These are phyloP conservation scores for Phaeoacremonium minimum DNA, from an alignment of 2,329 filamentous ascomycete genomes.

Conservation along the genomic window DNA sequence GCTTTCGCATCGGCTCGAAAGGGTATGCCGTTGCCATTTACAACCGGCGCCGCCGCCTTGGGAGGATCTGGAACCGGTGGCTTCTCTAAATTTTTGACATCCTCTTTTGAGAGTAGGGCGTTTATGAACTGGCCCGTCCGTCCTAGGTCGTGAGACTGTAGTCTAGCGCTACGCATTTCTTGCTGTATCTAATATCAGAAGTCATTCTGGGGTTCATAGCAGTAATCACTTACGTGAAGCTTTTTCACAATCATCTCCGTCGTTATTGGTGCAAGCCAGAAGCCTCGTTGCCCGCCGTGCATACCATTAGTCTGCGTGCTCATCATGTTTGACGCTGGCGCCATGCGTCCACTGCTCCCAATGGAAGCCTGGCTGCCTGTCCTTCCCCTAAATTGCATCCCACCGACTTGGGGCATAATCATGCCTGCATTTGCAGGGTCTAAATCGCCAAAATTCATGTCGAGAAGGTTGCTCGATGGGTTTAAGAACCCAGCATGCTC, in stretches of 20 bases:
- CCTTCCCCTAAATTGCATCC: constrained; percentile 67
- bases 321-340: constrained; percentile 44
- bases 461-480: constrained; percentile 70
- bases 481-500: constrained; percentile 87
- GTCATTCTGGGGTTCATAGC: constrained; percentile 14
- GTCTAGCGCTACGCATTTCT: constrained; percentile 84
- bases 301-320: constrained; percentile 51
- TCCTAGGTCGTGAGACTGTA: constrained; percentile 81
- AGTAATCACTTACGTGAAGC: constrained; percentile 60
- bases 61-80: constrained; percentile 39
- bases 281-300: constrained; percentile 71
- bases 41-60: constrained; percentile 36
- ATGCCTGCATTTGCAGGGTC: constrained; percentile 74
- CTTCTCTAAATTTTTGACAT: constrained; percentile 53
- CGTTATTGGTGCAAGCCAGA: constrained; percentile 83
- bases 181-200: constrained; percentile 44
- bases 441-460: constrained; percentile 89
- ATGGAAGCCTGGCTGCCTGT: constrained; percentile 64
- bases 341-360: constrained; percentile 57
- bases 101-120: constrained; percentile 70
- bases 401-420: constrained; percentile 64
- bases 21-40: constrained; percentile 46
- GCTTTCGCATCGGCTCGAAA: constrained; percentile 73
- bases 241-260: constrained; percentile 93
- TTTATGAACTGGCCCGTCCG: constrained; percentile 80